Conservation (phyloP, 1,284 basidiomycete genomes). For the Ganoderma multipileum region DNA sequence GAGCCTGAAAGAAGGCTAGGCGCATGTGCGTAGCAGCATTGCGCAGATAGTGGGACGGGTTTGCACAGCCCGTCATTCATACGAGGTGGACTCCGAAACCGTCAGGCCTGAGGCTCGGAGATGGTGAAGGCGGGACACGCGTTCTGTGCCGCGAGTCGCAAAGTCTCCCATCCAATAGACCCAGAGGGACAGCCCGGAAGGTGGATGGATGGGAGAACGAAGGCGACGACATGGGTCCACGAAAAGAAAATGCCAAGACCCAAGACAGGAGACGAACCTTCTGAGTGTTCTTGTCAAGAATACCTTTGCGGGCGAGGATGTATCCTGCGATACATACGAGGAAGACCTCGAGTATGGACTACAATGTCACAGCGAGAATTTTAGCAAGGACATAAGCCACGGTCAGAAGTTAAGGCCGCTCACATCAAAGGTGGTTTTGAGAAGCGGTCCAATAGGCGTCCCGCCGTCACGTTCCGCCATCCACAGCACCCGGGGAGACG, state of each 20-base stretch:
- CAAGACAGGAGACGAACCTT: slow-evolving; percentile 57
- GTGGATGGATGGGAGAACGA: neutral
- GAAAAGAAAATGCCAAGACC: neutral
- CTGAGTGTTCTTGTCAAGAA: slow-evolving; percentile 91
- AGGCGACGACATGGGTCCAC: too few relatives aligned
- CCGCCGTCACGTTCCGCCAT: slow-evolving; percentile 23
- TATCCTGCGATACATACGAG: slow-evolving; percentile 89
- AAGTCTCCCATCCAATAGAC: neutral
- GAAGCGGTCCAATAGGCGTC: slow-evolving; percentile 46
- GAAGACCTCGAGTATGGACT: slow-evolving; percentile 93
- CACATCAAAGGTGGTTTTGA: slow-evolving; percentile 63
- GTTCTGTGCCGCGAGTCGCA: neutral
- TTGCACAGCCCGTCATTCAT: neutral
- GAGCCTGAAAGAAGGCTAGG: neutral
- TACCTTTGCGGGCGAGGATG: slow-evolving; percentile 77
- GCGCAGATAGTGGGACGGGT: neutral
- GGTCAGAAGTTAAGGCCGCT: slow-evolving; percentile 26
- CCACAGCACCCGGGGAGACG: neutral
- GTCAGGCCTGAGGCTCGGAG: neutral
- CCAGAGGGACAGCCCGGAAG: neutral
- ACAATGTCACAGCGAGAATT: neutral
- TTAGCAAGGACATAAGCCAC: neutral
- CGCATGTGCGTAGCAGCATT: neutral
- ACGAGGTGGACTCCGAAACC: neutral
- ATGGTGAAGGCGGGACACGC: neutral